Conservation (phyloP, 1,284 basidiomycete genomes). For the Volvariella volvacea region DNA sequence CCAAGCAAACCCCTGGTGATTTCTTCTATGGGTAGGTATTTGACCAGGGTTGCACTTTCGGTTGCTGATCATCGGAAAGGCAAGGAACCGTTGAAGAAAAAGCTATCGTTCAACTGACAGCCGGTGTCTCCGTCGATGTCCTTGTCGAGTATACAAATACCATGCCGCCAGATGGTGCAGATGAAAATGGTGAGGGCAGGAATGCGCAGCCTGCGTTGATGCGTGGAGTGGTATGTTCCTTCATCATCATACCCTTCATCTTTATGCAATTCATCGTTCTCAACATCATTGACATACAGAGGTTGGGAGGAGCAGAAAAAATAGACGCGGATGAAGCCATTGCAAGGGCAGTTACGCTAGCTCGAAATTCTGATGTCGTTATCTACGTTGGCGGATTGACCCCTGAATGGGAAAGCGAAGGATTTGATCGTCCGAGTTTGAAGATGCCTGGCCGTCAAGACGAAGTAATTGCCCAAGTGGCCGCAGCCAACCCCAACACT, state of each 20-base stretch:
- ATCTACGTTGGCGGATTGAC: slow-evolving; percentile 60
- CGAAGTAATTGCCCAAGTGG: slow-evolving; percentile 53
- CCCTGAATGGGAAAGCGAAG: slow-evolving; percentile 66
- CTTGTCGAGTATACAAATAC: slow-evolving; percentile 61
- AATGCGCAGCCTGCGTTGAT: slow-evolving; percentile 56
- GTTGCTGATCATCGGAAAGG: slow-evolving; percentile 18
- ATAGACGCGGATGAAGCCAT: slow-evolving; percentile 55
- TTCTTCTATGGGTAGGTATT: slow-evolving; percentile 56
- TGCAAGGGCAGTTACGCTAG: slow-evolving; percentile 51
- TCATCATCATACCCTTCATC: not conserved
- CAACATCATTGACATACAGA: slow-evolving; percentile 40
- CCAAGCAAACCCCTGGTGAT: slow-evolving; percentile 56
- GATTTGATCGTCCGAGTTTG: slow-evolving; percentile 56
- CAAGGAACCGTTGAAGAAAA: slow-evolving; percentile 62
- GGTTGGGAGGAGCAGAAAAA: slow-evolving; percentile 61
- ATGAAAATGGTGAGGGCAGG: slow-evolving; percentile 33
- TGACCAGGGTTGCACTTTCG: not conserved
- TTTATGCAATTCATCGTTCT: slow-evolving; percentile 2
- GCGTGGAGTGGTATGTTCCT: slow-evolving; percentile 50
- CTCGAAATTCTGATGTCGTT: slow-evolving; percentile 49
- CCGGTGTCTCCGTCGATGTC: slow-evolving; percentile 40
- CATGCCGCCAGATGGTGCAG: slow-evolving; percentile 37
- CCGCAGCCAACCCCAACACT: slow-evolving; percentile 54
- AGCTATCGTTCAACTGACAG: slow-evolving; percentile 36
- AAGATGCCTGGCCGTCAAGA: slow-evolving; percentile 55